Conservation (phyloP, 148 eudicot species). For the Persicaria maculosa region DNA sequence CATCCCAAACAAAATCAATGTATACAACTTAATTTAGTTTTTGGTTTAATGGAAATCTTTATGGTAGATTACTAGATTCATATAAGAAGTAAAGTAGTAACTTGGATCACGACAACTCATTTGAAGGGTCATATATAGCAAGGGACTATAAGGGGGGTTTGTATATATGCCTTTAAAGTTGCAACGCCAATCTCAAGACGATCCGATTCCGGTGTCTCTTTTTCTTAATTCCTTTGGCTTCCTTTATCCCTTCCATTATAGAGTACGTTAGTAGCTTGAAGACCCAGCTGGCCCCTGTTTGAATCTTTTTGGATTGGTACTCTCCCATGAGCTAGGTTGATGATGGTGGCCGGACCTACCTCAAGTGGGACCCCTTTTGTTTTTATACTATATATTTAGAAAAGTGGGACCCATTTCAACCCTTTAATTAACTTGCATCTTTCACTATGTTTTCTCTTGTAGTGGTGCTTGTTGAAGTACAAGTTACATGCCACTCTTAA, state of each 20-base stretch:
- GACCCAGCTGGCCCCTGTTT: background rate
- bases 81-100: background rate
- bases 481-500: no score
- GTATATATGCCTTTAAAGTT: background rate
- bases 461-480: no score
- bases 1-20: no score
- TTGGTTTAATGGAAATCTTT: no score
- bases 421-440: no score
- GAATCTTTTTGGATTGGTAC: constrained; percentile 1
- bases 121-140: background rate
- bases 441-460: no score
- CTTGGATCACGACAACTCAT: background rate
- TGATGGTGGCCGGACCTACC: background rate
- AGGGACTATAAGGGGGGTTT: background rate
- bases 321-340: background rate
- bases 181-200: constrained; percentile 10
- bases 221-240: background rate
- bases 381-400: no score
- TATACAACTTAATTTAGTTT: no score
- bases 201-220: background rate
- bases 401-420: no score
- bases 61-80: no score
- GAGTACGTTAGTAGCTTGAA: constrained; percentile 1
- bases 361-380: background rate
- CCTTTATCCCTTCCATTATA: constrained; percentile 1